Conservation (phyloP, 768 basidiomycete species). For the Boletus sp. region DNA sequence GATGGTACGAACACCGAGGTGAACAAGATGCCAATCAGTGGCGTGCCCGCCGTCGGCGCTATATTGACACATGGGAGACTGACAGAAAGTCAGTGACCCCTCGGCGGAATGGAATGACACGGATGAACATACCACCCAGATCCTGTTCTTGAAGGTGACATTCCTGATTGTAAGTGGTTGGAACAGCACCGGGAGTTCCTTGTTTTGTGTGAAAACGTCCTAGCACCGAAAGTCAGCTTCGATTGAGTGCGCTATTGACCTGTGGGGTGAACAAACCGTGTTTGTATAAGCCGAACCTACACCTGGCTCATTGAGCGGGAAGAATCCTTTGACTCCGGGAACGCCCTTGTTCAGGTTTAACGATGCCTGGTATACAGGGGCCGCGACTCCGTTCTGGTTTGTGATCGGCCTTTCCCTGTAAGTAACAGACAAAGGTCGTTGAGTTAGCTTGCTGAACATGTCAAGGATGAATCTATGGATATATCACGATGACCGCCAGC, state of each 20-base stretch:
- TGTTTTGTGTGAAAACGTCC: slow-evolving; percentile 47
- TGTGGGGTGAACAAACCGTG: slow-evolving; percentile 11
- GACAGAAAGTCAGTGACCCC: neutral
- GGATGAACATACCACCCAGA: slow-evolving; percentile 50
- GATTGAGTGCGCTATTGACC: neutral
- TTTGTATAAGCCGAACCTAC: slow-evolving; percentile 45
- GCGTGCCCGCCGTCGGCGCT: slow-evolving; percentile 70
- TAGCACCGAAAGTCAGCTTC: slow-evolving; percentile 4
- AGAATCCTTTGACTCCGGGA: slow-evolving; percentile 51
- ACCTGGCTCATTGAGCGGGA: slow-evolving; percentile 57
- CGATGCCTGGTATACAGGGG: neutral
- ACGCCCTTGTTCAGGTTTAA: slow-evolving; percentile 45
- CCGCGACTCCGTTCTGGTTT: neutral
- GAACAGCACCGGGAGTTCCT: slow-evolving; percentile 57
- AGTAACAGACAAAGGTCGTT: neutral
- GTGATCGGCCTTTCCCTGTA: neutral
- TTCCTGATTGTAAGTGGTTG: slow-evolving; percentile 60
- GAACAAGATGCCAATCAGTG: slow-evolving; percentile 83
- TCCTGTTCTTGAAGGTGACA: slow-evolving; percentile 70
- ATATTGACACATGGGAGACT: slow-evolving; percentile 86
- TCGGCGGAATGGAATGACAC: neutral
- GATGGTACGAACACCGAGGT: slow-evolving; percentile 52
- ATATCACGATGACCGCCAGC: neutral
- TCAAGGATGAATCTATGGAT: neutral
- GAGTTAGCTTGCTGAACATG: neutral